Evolutionary conservation across 148 eudicot genomes (phyloP), one percentile per base, ranked within the genome.

Genomic region (Amaranthus cruentus): DNA sequence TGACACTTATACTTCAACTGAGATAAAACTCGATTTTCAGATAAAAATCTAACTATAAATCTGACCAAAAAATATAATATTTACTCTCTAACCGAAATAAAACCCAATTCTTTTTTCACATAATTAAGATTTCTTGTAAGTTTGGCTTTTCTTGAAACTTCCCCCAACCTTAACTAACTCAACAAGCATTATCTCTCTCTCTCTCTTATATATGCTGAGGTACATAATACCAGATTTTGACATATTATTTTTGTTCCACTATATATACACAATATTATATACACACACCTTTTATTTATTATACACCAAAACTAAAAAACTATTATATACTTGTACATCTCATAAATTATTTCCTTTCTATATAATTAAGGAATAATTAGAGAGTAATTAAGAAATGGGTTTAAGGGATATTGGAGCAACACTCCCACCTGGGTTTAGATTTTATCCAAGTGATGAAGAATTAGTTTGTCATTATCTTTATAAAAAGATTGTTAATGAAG

Each of bases 351-450:
- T 7, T 62, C 2, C 3, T 9, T 62, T 28, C 0, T 5, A 7
- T 6, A 0, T 11, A 4, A 21, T 4, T 9, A 55, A 47, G 2
- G 6, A 12, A 4, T 5, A 14, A 9, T 44, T 18, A 42, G 28
- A 14, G 4, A 59, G 5, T 62, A 44, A 62, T 18, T 28, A 48
- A 66, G 38, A 28, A 50, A 94, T 91, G 96, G 97, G 91, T 8
- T 78, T 94, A 63, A 89, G 90, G 65, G 97, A 91, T 57, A 84
- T 91, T 54, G 98, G 91, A 83, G 91, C 84, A 6, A 81, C 85
- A 65, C 84, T 94, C n/a, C 98, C 98, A 47, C 97, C 98, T 38
- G 98, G 98, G 68, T 94, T 91, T 82, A 90, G 93, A 75, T 94
- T 94, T 54, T 87, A 85, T 53, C 98, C 98, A 9, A 94, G 90